Percentiles rank a stretch among this genome's conserved stretches.
phyloP scores from a whole-genome alignment of 352 stramenopile genomes.

The Pilasporangium apinafurcum region DNA sequence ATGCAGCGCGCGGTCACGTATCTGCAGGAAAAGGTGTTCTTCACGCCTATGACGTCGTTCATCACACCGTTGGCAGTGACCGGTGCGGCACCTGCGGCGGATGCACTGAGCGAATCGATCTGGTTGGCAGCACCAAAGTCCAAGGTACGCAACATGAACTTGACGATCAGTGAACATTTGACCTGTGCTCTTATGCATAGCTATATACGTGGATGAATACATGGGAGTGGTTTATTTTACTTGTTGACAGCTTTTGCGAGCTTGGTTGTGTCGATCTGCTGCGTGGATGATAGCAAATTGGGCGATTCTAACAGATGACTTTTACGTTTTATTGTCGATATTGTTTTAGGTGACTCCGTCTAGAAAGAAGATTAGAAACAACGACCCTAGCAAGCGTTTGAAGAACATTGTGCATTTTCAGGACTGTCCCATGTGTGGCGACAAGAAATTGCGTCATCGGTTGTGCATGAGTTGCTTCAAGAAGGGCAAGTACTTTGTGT shows the following conservation, averaged over 20 bases:
- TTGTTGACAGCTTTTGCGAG: too few relatives aligned
- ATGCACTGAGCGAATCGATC: slow-evolving; percentile 55
- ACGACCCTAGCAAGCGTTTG: slow-evolving; percentile 78
- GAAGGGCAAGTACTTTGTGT: slow-evolving; percentile 89
- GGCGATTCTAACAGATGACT: too few relatives aligned
- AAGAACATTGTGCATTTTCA: slow-evolving; percentile 91
- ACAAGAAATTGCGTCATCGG: slow-evolving; percentile 86
- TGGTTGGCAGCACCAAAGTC: slow-evolving; percentile 84
- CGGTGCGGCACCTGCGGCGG: slow-evolving; percentile 14
- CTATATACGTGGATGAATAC: not conserved
- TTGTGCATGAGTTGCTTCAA: slow-evolving; percentile 90
- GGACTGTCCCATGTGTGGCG: slow-evolving; percentile 69
- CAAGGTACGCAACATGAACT: slow-evolving; percentile 70
- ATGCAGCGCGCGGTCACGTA: slow-evolving; percentile 61
- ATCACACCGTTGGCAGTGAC: slow-evolving; percentile 29
- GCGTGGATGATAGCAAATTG: too few relatives aligned
- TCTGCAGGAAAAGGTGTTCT: slow-evolving; percentile 48
- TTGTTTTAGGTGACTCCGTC: slow-evolving; percentile 76
- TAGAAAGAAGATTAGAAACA: slow-evolving; percentile 86
- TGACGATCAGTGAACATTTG: not conserved
- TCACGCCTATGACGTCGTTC: slow-evolving; percentile 16
- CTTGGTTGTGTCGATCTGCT: too few relatives aligned
- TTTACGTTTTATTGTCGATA: too few relatives aligned
- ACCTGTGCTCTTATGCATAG: not conserved
- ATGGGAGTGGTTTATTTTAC: too few relatives aligned